phyloP scores from a whole-genome alignment of 805 yeast genomes.

The Diddensiella santjacobensis region DNA sequence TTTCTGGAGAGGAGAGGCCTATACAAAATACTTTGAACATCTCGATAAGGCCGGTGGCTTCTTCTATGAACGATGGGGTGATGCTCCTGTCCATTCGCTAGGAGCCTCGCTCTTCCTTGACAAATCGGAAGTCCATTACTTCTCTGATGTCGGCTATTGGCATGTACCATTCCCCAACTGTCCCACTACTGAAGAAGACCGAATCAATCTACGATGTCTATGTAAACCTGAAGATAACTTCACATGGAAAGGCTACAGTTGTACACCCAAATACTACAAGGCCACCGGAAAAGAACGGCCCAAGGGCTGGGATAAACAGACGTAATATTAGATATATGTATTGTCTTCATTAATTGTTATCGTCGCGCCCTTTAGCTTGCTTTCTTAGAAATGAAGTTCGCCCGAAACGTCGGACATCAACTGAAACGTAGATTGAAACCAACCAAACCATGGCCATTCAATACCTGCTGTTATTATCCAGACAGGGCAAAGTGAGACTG shows the following conservation, averaged over 20 bases:
- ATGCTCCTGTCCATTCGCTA: conserved; percentile 68
- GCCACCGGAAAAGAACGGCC: conserved; percentile 31
- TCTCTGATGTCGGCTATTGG: conserved; percentile 57
- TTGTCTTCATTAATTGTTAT: too few species aligned
- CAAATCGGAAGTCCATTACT: conserved; percentile 51
- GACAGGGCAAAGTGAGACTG: conserved; percentile 93
- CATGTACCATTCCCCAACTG: conserved; percentile 56
- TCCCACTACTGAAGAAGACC: conserved; percentile 47
- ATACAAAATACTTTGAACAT: conserved; percentile 49
- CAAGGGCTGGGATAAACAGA: conserved; percentile 30
- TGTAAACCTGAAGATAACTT: conserved; percentile 60
- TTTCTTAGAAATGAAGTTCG: too few species aligned
- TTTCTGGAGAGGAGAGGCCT: conserved; percentile 55
- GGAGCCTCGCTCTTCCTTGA: conserved; percentile 56
- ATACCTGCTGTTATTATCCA: conserved; percentile 74
- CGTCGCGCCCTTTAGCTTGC: too few species aligned
- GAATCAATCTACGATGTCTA: conserved; percentile 59
- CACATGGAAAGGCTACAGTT: conserved; percentile 39
- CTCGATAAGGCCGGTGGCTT: conserved; percentile 65
- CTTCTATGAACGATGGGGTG: conserved; percentile 78
- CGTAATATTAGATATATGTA: too few species aligned
- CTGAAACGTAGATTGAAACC: conserved; percentile 47
- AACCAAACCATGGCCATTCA: conserved; percentile 59
- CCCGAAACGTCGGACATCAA: too few species aligned
- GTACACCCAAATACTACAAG: conserved; percentile 36